A percentile compares a stretch with the other conserved stretches of the same genome.
Evolutionary conservation across 2,329 filamentous ascomycete species (phyloP).

Genomic region (Cryphonectria carpinicola): DNA sequence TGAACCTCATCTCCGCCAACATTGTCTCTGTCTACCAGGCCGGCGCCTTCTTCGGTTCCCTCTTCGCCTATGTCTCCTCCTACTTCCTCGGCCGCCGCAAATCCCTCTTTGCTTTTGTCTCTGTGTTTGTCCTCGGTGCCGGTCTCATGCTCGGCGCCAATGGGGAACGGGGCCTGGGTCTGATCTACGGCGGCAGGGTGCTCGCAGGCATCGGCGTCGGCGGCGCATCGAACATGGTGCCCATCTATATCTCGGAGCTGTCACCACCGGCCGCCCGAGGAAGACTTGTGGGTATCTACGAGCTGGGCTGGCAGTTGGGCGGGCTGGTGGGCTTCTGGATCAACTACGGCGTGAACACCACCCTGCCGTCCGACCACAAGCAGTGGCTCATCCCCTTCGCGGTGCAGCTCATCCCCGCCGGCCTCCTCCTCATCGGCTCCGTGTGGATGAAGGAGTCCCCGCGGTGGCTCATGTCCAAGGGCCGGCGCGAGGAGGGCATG

Average conservation of each 20-base stretch:
- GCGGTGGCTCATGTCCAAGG: constrained; percentile 69
- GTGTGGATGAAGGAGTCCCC: constrained; percentile 68
- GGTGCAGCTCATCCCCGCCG: constrained; percentile 69
- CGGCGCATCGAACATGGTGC: constrained; percentile 65
- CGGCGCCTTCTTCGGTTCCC: constrained; percentile 80
- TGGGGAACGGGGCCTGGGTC: constrained; percentile 63
- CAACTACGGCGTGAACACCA: constrained; percentile 64
- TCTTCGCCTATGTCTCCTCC: constrained; percentile 67
- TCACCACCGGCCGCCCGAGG: constrained; percentile 67
- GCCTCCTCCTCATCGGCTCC: constrained; percentile 62
- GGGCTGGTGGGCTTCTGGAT: constrained; percentile 68
- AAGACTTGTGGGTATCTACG: constrained; percentile 68
- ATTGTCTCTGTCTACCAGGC: constrained; percentile 84
- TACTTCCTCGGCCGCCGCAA: constrained; percentile 70
- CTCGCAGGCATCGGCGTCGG: constrained; percentile 68
- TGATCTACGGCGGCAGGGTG: constrained; percentile 65
- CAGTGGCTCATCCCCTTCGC: constrained; percentile 70
- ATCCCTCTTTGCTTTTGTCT: constrained; percentile 63
- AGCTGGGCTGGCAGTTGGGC: constrained; percentile 68
- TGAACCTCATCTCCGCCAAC: constrained; percentile 69
- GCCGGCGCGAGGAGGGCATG: constrained; percentile 61
- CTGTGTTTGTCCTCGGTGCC: constrained; percentile 71
- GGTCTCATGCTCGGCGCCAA: constrained; percentile 73
- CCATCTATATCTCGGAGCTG: constrained; percentile 65
- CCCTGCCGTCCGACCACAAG: constrained; percentile 48